Evolutionary conservation across 2,329 filamentous ascomycete species (phyloP).

Genomic region (Ophiostoma montium): DNA sequence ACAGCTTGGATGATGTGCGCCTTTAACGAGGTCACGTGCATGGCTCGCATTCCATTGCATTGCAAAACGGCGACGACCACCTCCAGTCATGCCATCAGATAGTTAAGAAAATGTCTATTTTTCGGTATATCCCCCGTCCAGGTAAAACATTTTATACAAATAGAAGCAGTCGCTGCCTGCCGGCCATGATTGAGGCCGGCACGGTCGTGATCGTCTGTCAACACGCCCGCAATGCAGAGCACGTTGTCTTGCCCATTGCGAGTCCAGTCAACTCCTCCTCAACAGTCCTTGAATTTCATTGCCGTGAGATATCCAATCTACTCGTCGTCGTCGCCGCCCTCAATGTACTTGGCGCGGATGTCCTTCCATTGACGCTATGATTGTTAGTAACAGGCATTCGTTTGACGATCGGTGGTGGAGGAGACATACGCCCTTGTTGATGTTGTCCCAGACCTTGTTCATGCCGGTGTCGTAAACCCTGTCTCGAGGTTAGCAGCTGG

Average conservation of each 20-base stretch:
- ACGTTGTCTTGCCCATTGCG: background rate
- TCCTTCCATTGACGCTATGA: conserved; percentile 97
- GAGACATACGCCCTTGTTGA: conserved; percentile 74
- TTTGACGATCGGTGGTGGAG: too few species aligned
- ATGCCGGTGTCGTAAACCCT: conserved; percentile 74
- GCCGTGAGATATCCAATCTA: conserved; percentile 14
- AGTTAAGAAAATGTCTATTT: background rate
- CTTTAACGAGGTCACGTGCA: too few species aligned
- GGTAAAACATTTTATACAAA: conserved; percentile 1
- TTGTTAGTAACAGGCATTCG: background rate
- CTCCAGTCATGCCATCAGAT: background rate
- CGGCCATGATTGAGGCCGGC: background rate
- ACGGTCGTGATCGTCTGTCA: background rate
- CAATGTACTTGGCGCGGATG: conserved; percentile 79
- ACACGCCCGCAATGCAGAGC: conserved; percentile 1
- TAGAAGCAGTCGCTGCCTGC: conserved; percentile 1
- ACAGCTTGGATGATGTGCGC: too few species aligned
- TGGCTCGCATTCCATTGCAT: too few species aligned
- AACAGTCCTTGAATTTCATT: background rate
- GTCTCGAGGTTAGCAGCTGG: conserved; percentile 1
- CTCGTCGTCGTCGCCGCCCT: conserved; percentile 55
- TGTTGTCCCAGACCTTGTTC: conserved; percentile 76
- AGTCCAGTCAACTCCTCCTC: background rate
- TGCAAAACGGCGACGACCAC: background rate
- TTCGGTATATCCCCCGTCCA: background rate